phyloP scores from a whole-genome alignment of 768 basidiomycete species.

The Leccinum truebloodii region DNA sequence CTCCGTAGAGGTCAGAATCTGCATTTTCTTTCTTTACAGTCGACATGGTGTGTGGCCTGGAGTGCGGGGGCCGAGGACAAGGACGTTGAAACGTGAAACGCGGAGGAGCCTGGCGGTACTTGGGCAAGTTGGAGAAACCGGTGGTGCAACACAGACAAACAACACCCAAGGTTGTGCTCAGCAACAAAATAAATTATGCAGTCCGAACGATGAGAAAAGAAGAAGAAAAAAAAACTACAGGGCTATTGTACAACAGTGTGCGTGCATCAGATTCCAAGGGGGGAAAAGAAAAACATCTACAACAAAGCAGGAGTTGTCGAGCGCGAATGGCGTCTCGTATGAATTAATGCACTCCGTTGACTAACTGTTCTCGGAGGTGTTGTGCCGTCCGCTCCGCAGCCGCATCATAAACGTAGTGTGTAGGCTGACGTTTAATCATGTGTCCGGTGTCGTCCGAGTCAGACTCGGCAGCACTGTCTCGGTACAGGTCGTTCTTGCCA shows the following conservation, averaged over 20 bases:
- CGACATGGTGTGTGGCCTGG: conserved; percentile 19
- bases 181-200: conserved; percentile 23
- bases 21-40: conserved; percentile 29
- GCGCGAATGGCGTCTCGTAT: neutral
- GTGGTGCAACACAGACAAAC: conserved; percentile 27
- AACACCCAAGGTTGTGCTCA: conserved; percentile 9
- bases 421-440: conserved; percentile 45
- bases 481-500: conserved; percentile 37
- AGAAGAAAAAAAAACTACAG: conserved; percentile 16
- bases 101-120: conserved; percentile 4
- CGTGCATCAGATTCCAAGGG: conserved; percentile 17
- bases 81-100: neutral
- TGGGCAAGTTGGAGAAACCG: conserved; percentile 5
- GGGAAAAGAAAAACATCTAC: conserved; percentile 11
- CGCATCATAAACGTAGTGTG: conserved; percentile 89
- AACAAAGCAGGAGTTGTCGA: conserved; percentile 1
- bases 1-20: conserved; percentile 49
- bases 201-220: conserved; percentile 9
- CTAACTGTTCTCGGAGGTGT: conserved; percentile 50
- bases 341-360: conserved; percentile 50
- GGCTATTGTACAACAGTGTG: conserved; percentile 27
- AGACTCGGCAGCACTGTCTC: conserved; percentile 42
- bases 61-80: neutral
- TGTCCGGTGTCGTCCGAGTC: conserved; percentile 48
- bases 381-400: conserved; percentile 78